A percentile compares a stretch with the other conserved stretches of the same genome.
phyloP scores from a whole-genome alignment of 371 early-diverging fungal genomes.

The Umbelopsis sp. region DNA sequence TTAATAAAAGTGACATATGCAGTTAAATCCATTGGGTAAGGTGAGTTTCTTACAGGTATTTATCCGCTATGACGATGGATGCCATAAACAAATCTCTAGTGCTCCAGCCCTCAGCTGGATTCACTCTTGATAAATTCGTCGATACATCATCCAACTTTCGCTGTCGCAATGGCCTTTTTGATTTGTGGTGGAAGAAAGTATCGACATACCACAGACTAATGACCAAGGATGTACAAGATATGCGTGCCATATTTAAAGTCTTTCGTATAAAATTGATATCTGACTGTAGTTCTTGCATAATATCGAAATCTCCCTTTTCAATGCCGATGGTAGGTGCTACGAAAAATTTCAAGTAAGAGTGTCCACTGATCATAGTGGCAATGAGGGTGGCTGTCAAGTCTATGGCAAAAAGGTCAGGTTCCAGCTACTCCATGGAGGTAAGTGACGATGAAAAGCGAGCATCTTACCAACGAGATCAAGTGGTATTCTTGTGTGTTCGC shows the following conservation, averaged over 20 bases:
- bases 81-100: conserved; percentile 40
- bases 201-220: conserved; percentile 60
- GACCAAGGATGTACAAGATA: conserved; percentile 57
- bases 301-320: conserved; percentile 20
- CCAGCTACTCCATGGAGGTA: neutral
- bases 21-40: too few species aligned
- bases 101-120: conserved; percentile 27
- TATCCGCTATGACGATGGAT: conserved; percentile 43
- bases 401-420: conserved; percentile 18
- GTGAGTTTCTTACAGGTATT: conserved; percentile 34
- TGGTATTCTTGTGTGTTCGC: conserved; percentile 49
- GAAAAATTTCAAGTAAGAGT: conserved; percentile 38
- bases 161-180: conserved; percentile 21
- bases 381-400: conserved; percentile 57
- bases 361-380: conserved; percentile 47
- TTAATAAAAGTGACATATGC: neutral
- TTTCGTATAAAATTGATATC: conserved; percentile 56
- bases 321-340: conserved; percentile 19
- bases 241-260: conserved; percentile 53
- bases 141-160: conserved; percentile 36
- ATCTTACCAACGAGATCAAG: conserved; percentile 55
- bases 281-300: conserved; percentile 24
- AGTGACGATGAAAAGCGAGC: neutral
- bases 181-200: conserved; percentile 34
- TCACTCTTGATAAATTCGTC: conserved; percentile 31